Evolutionary conservation across 768 basidiomycete genomes (phyloP).

Genomic region (Podaxis pistillaris): DNA sequence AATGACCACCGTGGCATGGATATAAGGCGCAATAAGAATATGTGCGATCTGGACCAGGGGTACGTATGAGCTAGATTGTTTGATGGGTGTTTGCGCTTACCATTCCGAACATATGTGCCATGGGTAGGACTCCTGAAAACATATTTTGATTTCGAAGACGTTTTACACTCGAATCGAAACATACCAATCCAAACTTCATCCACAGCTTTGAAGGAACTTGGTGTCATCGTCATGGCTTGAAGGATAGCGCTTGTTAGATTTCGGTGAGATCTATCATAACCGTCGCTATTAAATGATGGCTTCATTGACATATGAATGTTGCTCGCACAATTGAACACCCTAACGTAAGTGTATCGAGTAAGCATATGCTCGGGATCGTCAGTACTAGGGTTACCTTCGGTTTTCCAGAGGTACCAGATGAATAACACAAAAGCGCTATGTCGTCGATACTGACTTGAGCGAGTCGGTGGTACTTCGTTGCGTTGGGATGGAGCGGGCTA

Average conservation of each 20-base stretch:
- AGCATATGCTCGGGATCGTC: not conserved
- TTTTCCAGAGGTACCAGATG: slow-evolving; percentile 3
- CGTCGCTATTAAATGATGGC: not conserved
- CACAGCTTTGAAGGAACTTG: not conserved
- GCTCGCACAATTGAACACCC: slow-evolving; percentile 3
- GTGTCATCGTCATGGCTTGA: slow-evolving; percentile 8
- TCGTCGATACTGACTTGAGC: not conserved
- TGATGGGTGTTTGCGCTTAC: not conserved
- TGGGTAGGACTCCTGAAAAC: not conserved
- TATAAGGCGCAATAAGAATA: not conserved
- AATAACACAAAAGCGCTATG: slow-evolving; percentile 4
- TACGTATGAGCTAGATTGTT: not conserved
- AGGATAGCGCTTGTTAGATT: not conserved
- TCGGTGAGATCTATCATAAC: not conserved
- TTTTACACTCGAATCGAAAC: not conserved
- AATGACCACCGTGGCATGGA: not conserved
- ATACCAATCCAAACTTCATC: slow-evolving; percentile 6
- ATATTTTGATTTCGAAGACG: not conserved
- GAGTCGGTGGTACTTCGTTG: not conserved
- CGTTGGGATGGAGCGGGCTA: not conserved
- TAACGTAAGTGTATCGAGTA: not conserved
- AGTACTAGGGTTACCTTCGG: not conserved
- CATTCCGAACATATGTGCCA: slow-evolving; percentile 8
- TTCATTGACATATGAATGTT: not conserved
- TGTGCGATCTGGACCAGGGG: not conserved